Evolutionary conservation across 2,329 filamentous ascomycete genomes (phyloP).

Genomic region (Fusarium sp.): DNA sequence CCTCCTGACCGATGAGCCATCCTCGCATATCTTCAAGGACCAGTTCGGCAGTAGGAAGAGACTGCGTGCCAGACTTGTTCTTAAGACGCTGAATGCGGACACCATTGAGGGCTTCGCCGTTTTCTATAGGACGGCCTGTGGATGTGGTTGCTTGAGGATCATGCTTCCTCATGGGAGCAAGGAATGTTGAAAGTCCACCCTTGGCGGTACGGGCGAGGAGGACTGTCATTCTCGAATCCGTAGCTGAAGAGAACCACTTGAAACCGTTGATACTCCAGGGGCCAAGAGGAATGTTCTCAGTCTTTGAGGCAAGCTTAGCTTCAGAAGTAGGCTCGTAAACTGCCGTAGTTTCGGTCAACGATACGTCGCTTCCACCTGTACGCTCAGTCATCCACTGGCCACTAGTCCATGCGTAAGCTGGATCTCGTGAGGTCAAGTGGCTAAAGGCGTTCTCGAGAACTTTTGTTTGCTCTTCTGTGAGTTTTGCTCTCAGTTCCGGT

Average conservation of each 20-base stretch:
- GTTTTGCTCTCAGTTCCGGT: conserved; percentile 41
- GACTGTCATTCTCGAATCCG: conserved; percentile 63
- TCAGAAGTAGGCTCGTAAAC: conserved; percentile 32
- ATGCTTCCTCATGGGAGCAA: conserved; percentile 69
- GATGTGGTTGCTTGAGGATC: conserved; percentile 48
- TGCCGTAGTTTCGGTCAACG: conserved; percentile 74
- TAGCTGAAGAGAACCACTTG: conserved; percentile 66
- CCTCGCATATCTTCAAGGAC: conserved; percentile 72
- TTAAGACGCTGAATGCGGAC: conserved; percentile 77
- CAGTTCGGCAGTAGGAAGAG: conserved; percentile 79
- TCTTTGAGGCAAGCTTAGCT: conserved; percentile 23
- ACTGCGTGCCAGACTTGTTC: conserved; percentile 77
- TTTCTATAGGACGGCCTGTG: conserved; percentile 36
- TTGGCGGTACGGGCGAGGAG: conserved; percentile 69
- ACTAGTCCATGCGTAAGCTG: conserved; percentile 71
- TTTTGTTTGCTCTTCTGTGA: conserved; percentile 47
- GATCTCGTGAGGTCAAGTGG: conserved; percentile 65
- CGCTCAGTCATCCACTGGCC: conserved; percentile 85
- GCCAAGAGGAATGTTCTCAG: conserved; percentile 56
- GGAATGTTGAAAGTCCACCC: conserved; percentile 59
- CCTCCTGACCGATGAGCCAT: conserved; percentile 75
- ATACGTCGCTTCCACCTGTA: conserved; percentile 76
- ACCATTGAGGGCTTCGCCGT: conserved; percentile 69
- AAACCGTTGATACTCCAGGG: conserved; percentile 74
- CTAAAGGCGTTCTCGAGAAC: conserved; percentile 66